Evolutionary conservation across 163 green algal genomes (phyloP).

Genomic region (Scenedesmus sp.): DNA sequence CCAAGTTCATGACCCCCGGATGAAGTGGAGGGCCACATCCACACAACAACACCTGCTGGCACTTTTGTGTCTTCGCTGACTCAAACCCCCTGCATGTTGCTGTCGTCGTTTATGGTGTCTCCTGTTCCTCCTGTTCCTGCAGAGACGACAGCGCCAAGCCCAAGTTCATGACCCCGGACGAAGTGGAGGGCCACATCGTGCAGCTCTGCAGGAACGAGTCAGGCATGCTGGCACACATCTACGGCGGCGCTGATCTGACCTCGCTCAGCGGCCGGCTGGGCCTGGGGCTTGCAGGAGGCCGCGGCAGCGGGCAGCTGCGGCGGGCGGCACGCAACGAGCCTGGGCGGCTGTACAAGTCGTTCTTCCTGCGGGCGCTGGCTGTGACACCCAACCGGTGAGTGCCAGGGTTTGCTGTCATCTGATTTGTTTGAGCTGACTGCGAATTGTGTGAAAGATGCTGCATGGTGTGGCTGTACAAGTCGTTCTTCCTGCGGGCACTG

Average conservation of each 20-base stretch:
- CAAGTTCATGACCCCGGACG: constrained; percentile 77
- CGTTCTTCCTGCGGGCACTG: constrained; percentile 94
- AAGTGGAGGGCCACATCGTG: constrained; percentile 77
- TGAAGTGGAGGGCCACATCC: no score
- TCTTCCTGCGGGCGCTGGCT: constrained; percentile 92
- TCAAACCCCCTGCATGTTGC: no score
- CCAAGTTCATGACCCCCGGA: no score
- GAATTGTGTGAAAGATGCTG: no score
- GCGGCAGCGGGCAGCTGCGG: neutral
- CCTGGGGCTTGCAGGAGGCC: neutral
- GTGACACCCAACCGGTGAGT: constrained; percentile 94
- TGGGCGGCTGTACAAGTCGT: constrained; percentile 73
- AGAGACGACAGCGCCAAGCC: constrained; percentile 48
- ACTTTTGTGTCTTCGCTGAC: no score
- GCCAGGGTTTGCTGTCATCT: neutral
- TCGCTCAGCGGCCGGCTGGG: neutral
- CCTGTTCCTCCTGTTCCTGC: no score
- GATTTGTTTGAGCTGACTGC: no score
- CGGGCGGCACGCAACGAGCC: constrained; percentile 21
- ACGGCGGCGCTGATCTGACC: constrained; percentile 18
- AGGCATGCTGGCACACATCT: constrained; percentile 69
- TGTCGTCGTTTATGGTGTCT: no score
- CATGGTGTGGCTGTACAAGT: constrained; percentile 66
- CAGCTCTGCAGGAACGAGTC: constrained; percentile 71
- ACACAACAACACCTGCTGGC: no score